A percentile compares a stretch with the other conserved stretches of the same genome.
Conservation (phyloP, 495 filamentous ascomycete species). For the Baudoinia panamericana region DNA sequence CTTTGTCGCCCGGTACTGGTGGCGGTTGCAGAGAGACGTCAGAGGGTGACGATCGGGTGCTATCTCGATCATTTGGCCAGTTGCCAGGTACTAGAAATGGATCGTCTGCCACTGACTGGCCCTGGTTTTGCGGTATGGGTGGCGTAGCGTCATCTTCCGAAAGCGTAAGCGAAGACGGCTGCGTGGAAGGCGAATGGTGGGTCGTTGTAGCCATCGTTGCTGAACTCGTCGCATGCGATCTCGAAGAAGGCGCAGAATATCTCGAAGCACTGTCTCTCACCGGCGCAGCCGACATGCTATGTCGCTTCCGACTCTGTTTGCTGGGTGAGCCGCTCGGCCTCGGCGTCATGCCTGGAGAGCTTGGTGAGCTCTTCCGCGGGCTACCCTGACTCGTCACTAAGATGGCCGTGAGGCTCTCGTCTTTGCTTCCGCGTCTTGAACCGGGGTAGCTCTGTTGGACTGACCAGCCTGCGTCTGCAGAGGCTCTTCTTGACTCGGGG, state of each 20-base stretch:
- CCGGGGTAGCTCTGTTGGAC: constrained; percentile 16
- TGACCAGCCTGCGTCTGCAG: constrained; percentile 12
- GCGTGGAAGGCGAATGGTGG: constrained; percentile 17
- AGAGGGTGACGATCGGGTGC: constrained; percentile 8
- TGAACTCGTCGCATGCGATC: constrained; percentile 13
- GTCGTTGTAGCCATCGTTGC: constrained; percentile 15
- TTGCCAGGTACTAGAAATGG: constrained; percentile 16
- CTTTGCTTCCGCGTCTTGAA: constrained; percentile 22
- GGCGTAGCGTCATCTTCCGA: constrained; percentile 10
- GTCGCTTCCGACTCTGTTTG: constrained; percentile 3
- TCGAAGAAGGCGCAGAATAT: constrained; percentile 7
- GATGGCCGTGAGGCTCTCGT: constrained; percentile 23
- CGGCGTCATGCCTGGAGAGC: constrained; percentile 3
- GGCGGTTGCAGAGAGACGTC: constrained; percentile 2
- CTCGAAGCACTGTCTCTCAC: constrained; percentile 4
- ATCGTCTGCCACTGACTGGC: constrained; percentile 15
- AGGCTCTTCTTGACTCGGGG: constrained; percentile 10
- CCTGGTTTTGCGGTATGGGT: constrained; percentile 1
- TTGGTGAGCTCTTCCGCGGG: constrained; percentile 5
- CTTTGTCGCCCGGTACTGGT: background rate
- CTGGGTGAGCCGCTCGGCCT: constrained; percentile 6
- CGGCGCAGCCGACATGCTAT: background rate
- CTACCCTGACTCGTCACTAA: constrained; percentile 18
- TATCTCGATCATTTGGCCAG: constrained; percentile 14
- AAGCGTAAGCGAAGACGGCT: constrained; percentile 14